Evolutionary conservation across 768 basidiomycete genomes (phyloP).

Genomic region (Suillus spraguei): DNA sequence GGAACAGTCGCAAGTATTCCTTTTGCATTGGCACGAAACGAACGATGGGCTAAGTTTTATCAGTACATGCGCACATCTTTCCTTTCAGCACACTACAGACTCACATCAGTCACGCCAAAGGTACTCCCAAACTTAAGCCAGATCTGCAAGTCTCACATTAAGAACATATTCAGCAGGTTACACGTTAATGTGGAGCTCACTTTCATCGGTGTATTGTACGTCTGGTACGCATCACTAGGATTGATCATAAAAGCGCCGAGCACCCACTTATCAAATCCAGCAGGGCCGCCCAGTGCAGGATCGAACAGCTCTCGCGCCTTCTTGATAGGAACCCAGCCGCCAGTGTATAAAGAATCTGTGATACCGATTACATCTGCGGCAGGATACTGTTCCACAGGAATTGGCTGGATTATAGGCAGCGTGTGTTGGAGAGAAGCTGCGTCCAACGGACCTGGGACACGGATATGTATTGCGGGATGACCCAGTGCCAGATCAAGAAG

Average conservation of each 20-base stretch:
- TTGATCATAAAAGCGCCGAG: slow-evolving; percentile 40
- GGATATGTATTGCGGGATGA: slow-evolving; percentile 44
- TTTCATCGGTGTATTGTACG: slow-evolving; percentile 44
- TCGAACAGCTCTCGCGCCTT: slow-evolving; percentile 39
- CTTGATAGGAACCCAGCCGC: slow-evolving; percentile 39
- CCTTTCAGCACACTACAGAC: slow-evolving; percentile 24
- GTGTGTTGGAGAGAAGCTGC: slow-evolving; percentile 23
- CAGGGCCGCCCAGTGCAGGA: slow-evolving; percentile 37
- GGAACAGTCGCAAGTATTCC: slow-evolving; percentile 30
- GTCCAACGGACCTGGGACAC: slow-evolving; percentile 27
- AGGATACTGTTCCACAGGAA: slow-evolving; percentile 27
- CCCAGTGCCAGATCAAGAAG: slow-evolving; percentile 39
- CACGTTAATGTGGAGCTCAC: slow-evolving; percentile 19
- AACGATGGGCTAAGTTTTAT: slow-evolving; percentile 33
- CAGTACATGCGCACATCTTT: slow-evolving; percentile 23
- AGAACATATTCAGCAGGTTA: neutral
- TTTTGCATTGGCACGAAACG: slow-evolving; percentile 26
- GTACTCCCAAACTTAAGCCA: slow-evolving; percentile 26
- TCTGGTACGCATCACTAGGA: slow-evolving; percentile 44
- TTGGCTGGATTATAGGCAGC: slow-evolving; percentile 39
- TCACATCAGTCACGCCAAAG: slow-evolving; percentile 21
- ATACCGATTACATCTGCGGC: slow-evolving; percentile 24
- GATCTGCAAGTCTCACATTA: slow-evolving; percentile 16
- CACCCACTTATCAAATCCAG: slow-evolving; percentile 48
- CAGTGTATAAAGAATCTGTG: slow-evolving; percentile 31